Evolutionary conservation across 208 protist genomes (phyloP), one percentile per base, ranked within the genome.

Genomic region (Trypanosoma scelopori): DNA sequence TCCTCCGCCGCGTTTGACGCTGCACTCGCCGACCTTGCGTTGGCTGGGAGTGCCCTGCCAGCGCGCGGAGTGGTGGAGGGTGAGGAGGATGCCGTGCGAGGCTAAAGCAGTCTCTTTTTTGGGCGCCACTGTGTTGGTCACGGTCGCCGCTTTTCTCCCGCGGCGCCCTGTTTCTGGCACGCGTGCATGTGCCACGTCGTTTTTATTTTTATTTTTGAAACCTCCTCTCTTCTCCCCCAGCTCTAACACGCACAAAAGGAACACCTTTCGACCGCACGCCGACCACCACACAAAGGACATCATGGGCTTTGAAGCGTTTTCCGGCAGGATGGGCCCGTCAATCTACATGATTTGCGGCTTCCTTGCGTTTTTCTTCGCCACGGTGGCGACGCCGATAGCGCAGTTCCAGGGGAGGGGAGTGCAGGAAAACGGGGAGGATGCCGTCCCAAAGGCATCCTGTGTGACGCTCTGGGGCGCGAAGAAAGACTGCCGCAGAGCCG

Each of bases 1-100:
- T 85, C 89, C 3, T 82, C 85, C 12, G 74, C 77, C 0, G 80
- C 89, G 0, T 87, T 94, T 47, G 76, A 84, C 16, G 70, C 50
- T 0, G 49, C 89, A 23, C 64, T 91, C 25, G 77, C 84, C 32
- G 79, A 90, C 25, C 68, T 94, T 30, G 53, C 83, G 16, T 60
- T 85, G 23, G 41, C 77, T n/a, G 88, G 85, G 9, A 56, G 43
- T 48, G 7, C 55, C 43, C n/a, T 35, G 35, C 64, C 11, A 15
- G 23, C 41, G 3, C 32, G 32, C 9, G 32, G 32, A 37, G 32
- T 3, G 32, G 5, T 37, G 32, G 9, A 37, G 9, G 32, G 9
- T 3, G 32, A 37, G 32, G 32, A 37, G 32, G 32, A 37, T 3
- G 32, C 32, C 13, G 3, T 3, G 48, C 18, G 11, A 28, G 28